Percentiles rank a stretch among this genome's conserved stretches.
Evolutionary conservation across 2,329 filamentous ascomycete genomes (phyloP).

Genomic region (Calonectria pauciramosa): DNA sequence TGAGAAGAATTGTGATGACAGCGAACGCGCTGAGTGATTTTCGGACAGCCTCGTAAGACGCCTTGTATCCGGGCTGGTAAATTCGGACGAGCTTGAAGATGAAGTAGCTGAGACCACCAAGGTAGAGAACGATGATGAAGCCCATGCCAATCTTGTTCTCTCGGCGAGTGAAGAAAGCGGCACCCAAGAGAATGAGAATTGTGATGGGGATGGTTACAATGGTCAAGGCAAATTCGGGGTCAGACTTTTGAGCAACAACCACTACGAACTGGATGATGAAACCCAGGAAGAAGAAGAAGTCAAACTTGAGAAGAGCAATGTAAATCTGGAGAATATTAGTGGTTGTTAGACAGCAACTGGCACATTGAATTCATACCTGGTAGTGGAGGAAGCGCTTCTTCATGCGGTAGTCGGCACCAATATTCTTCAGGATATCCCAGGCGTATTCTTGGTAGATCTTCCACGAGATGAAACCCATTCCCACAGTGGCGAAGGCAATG

Average conservation of each 20-base stretch:
- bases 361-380: slow-evolving; percentile 73
- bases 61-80: slow-evolving; percentile 75
- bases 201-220: slow-evolving; percentile 92
- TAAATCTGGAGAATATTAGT: slow-evolving; percentile 77
- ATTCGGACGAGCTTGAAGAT: slow-evolving; percentile 98
- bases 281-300: slow-evolving; percentile 99
- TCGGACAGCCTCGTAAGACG: slow-evolving; percentile 81
- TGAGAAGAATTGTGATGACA: slow-evolving; percentile 89
- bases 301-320: slow-evolving; percentile 97
- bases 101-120: slow-evolving; percentile 93
- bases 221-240: slow-evolving; percentile 87
- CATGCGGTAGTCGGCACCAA: slow-evolving; percentile 96
- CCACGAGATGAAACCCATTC: slow-evolving; percentile 86
- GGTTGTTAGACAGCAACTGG: neutral
- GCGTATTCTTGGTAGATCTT: slow-evolving; percentile 99
- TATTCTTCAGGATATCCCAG: slow-evolving; percentile 99
- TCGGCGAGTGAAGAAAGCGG: slow-evolving; percentile 86
- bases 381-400: slow-evolving; percentile 97
- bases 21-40: slow-evolving; percentile 94
- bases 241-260: slow-evolving; percentile 79
- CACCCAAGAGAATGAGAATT: slow-evolving; percentile 86
- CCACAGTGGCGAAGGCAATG: slow-evolving; percentile 80
- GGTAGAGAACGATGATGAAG: slow-evolving; percentile 84
- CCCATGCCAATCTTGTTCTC: slow-evolving; percentile 87
- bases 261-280: slow-evolving; percentile 99